Percentiles rank a stretch among this genome's conserved stretches.
phyloP scores from a whole-genome alignment of 2,329 filamentous ascomycete genomes.

The Aspergillus versicolor region DNA sequence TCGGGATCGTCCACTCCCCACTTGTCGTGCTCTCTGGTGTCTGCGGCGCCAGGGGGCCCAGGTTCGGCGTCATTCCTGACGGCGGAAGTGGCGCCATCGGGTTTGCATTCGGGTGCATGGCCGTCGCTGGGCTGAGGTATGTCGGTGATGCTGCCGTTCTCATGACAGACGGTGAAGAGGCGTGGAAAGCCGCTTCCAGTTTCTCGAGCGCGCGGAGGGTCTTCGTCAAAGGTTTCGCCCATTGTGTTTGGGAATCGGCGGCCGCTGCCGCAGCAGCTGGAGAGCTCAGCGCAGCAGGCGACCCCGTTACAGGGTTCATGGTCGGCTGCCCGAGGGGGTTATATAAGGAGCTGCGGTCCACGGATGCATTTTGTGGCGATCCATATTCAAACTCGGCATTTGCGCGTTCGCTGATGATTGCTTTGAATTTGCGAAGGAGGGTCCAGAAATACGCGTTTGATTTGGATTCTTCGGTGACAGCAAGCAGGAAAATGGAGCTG shows the following conservation, averaged over 20 bases:
- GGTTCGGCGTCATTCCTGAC: slow-evolving; percentile 31
- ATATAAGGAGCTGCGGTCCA: slow-evolving; percentile 15
- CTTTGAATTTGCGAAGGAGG: slow-evolving; percentile 43
- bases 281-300: slow-evolving; percentile 23
- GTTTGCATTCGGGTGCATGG: slow-evolving; percentile 6
- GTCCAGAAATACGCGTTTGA: slow-evolving; percentile 39
- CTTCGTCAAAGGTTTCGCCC: slow-evolving; percentile 48
- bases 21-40: slow-evolving; percentile 50
- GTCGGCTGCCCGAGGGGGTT: slow-evolving; percentile 15
- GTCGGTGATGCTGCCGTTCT: slow-evolving; percentile 18
- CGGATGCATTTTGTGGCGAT: slow-evolving; percentile 16
- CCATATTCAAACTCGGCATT: slow-evolving; percentile 33
- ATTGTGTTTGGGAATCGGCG: slow-evolving; percentile 42
- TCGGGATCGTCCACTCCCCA: slow-evolving; percentile 47
- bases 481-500: slow-evolving; percentile 48
- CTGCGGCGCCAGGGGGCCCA: slow-evolving; percentile 43
- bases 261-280: slow-evolving; percentile 24
- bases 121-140: slow-evolving; percentile 21
- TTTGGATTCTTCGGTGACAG: slow-evolving; percentile 46
- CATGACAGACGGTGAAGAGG: slow-evolving; percentile 13
- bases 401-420: slow-evolving; percentile 45
- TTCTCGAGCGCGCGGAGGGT: slow-evolving; percentile 48
- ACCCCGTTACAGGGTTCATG: slow-evolving; percentile 29
- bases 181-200: slow-evolving; percentile 41
- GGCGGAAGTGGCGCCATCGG: slow-evolving; percentile 14